Evolutionary conservation across 768 basidiomycete species (phyloP), one percentile per base, ranked within the genome.

Genomic region (Boletus speciosus): DNA sequence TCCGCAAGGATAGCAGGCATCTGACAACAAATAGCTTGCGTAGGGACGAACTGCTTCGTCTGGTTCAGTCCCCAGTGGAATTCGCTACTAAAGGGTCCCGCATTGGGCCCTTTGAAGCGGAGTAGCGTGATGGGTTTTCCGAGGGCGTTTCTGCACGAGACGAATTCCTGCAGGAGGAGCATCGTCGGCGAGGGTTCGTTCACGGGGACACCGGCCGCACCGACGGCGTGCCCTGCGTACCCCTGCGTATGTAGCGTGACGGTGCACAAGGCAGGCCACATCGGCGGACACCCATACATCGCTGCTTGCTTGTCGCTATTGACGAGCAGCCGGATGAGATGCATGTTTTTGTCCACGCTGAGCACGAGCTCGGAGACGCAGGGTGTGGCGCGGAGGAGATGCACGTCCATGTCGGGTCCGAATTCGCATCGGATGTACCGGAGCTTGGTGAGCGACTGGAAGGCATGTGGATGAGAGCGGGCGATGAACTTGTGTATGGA

Each of bases 251-350:
- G 68, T 0, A 70, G 14, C 36, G 68, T 71, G 32, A 70, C 47
- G 2, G 57, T 61, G 23, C 53, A 62, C 44, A 70, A 38, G n/a
- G 35, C 46, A 0, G 64, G 55, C 69, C 69, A 70, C 68, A 71
- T 66, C 1, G 69, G 66, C 14, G 61, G 44, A 19, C 63, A 66
- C 0, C 62, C 66, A 9, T 60, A 54, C 47, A 70, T 66, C 10
- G 54, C 54, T 15, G 70, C 70, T 27, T 70, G 69, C 43, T 71
- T 70, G 48, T 71, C 70, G 36, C 70, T 70, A 9, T 70, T 70
- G 47, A 70, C 60, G 23, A 70, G 70, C 50, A 70, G 49, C 44
- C 70, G 64, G 0, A 70, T 29, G 38, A 70, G 61, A 16, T 61
- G 68, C 56, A 70, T 62, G 38, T 69, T 46, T 46, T 60, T 64